Evolutionary conservation across 345 rosid species (phyloP), one percentile per base, ranked within the genome.

Genomic region (Xanthoceras sorbifolium): DNA sequence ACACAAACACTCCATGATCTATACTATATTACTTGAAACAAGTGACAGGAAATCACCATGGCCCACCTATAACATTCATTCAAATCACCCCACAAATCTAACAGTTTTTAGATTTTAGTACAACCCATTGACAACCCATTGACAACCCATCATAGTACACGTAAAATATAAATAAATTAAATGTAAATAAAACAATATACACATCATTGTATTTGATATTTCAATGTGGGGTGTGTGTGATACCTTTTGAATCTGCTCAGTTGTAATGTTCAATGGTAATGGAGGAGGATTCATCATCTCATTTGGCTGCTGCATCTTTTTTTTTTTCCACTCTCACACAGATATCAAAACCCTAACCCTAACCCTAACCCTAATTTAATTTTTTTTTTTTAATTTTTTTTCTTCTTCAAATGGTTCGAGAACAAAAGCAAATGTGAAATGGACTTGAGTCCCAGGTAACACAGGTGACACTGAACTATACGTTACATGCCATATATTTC

Each of bases 211-310:
- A 1, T n/a, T n/a, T 48, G n/a, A 48, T 48, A 48, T 48, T 48
- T 46, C 54, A 48, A 48, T 4, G 20, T 17, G 61, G 26, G 61
- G 46, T 20, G 2, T 20, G 23, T 18, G 25, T 9, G 26, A 29
- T 64, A 84, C 91, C 89, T 81, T 83, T 80, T 86, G 88, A 77
- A 88, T 86, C 87, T 84, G 91, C 76, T 88, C 89, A 50, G 91
- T 88, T 64, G 91, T 84, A 70, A 84, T 57, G 67, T 76, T 83
- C 18, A 82, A 34, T 0, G 84, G 71, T 3, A 80, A 80, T n/a
- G 66, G 76, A 1, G 87, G 65, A 71, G 83, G 64, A 81, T 63
- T 77, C 29, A 64, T 69, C 83, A 81, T 77, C 73, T 79, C 83
- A 50, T 61, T 75, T 71, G 77, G 78, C 82, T 84, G 90, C 88